These are phyloP conservation scores for Ogataea degrootiae DNA, from an alignment of 805 yeast species.

Conservation along the genomic window DNA sequence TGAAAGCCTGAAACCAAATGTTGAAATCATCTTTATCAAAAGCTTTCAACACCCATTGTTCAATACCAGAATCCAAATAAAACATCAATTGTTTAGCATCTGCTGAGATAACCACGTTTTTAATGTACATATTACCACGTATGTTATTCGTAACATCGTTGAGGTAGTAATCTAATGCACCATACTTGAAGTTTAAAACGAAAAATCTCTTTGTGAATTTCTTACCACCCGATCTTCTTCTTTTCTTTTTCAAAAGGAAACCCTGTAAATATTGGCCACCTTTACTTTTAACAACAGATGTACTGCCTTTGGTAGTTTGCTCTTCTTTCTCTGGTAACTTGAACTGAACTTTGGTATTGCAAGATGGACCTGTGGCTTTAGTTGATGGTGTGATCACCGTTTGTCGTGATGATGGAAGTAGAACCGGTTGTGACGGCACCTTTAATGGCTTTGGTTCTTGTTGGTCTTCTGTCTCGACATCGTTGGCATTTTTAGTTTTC, in stretches of 20 bases:
- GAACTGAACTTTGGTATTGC: slow-evolving; percentile 22
- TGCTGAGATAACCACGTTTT: slow-evolving; percentile 77
- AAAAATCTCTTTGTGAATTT: slow-evolving; percentile 86
- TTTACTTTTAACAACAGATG: slow-evolving; percentile 36
- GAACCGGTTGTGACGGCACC: not conserved
- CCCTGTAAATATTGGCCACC: slow-evolving; percentile 78
- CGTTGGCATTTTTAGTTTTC: too few relatives aligned
- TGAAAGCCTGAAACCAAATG: slow-evolving; percentile 79
- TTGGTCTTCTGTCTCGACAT: not conserved
- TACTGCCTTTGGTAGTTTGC: slow-evolving; percentile 17
- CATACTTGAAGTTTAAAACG: slow-evolving; percentile 73
- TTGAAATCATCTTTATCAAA: slow-evolving; percentile 59
- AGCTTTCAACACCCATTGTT: slow-evolving; percentile 85
- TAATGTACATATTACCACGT: slow-evolving; percentile 90
- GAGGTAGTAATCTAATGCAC: slow-evolving; percentile 75
- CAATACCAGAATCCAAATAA: slow-evolving; percentile 90
- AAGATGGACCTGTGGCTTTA: not conserved
- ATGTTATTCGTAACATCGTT: slow-evolving; percentile 66
- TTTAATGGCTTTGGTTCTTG: not conserved
- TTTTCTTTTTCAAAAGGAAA: slow-evolving; percentile 61
- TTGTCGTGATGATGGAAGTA: not conserved
- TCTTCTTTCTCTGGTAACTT: slow-evolving; percentile 19
- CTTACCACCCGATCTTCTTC: slow-evolving; percentile 75
- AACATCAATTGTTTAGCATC: slow-evolving; percentile 62
- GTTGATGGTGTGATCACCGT: not conserved